A percentile compares a stretch with the other conserved stretches of the same genome.
phyloP scores from a whole-genome alignment of 73 alveolate species.

The Blepharisma stoltei region DNA sequence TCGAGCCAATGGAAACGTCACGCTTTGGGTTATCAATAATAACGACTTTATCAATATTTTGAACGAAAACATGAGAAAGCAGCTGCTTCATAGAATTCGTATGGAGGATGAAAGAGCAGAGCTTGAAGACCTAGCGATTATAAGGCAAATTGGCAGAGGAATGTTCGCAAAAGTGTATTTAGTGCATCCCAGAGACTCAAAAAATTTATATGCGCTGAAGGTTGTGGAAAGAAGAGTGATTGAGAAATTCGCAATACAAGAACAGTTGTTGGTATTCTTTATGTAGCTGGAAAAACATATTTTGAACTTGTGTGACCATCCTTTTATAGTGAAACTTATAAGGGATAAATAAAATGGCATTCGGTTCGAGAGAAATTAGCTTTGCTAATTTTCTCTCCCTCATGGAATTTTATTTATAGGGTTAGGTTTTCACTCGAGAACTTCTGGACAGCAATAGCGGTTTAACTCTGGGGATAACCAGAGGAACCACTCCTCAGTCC shows the following conservation, averaged over 20 bases:
- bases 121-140: conserved; percentile 43
- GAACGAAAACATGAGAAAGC: conserved; percentile 40
- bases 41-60: conserved; percentile 42
- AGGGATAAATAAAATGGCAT: no score
- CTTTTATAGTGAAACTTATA: conserved; percentile 12
- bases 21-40: conserved; percentile 42
- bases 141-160: conserved; percentile 63
- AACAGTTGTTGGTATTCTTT: not conserved
- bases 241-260: conserved; percentile 1
- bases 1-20: conserved; percentile 59
- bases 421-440: no score
- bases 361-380: no score
- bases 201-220: not conserved
- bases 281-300: not conserved
- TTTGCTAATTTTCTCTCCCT: no score
- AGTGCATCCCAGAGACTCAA: conserved; percentile 37
- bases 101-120: conserved; percentile 37
- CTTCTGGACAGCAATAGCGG: no score
- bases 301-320: not conserved
- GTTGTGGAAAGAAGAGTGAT: not conserved
- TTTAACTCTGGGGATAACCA: no score
- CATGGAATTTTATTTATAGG: no score
- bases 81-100: conserved; percentile 28
- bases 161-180: conserved; percentile 51
- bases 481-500: no score